A percentile compares a stretch with the other conserved stretches of the same genome.
phyloP scores from a whole-genome alignment of 2,329 filamentous ascomycete species.

The Alternaria viburni region DNA sequence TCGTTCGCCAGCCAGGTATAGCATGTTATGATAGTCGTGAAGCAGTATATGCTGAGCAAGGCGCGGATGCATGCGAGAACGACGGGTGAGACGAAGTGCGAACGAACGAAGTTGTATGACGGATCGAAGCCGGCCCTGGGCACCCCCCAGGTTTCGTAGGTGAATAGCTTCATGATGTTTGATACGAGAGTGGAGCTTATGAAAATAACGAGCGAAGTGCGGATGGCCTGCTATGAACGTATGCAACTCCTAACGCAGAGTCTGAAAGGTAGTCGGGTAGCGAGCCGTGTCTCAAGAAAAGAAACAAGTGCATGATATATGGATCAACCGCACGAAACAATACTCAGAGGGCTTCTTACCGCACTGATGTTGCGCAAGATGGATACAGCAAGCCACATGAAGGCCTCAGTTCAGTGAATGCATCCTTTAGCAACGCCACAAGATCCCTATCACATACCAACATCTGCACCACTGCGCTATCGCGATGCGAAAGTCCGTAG shows the following conservation, averaged over 20 bases:
- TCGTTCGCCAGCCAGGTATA: constrained; percentile 61
- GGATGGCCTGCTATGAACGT: neutral
- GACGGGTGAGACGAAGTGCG: constrained; percentile 74
- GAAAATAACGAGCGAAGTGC: neutral
- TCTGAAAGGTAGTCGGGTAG: neutral
- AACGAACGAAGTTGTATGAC: constrained; percentile 73
- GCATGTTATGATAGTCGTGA: constrained; percentile 70
- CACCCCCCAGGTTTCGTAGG: constrained; percentile 28
- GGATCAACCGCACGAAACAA: neutral
- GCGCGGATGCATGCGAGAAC: constrained; percentile 64
- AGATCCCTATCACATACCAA: neutral
- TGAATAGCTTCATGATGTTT: constrained; percentile 19
- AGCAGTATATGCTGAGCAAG: constrained; percentile 64
- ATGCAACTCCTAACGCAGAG: neutral
- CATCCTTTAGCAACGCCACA: neutral
- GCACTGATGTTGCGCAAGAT: neutral
- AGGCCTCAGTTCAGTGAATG: neutral
- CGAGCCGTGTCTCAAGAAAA: neutral
- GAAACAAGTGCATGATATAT: neutral
- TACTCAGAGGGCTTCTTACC: neutral
- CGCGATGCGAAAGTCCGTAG: neutral
- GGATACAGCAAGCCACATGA: neutral
- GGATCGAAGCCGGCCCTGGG: constrained; percentile 44
- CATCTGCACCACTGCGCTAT: neutral
- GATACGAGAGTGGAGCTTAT: neutral